Conservation (phyloP, 1,139 yeast species). For the Wickerhamiella infanticola region DNA sequence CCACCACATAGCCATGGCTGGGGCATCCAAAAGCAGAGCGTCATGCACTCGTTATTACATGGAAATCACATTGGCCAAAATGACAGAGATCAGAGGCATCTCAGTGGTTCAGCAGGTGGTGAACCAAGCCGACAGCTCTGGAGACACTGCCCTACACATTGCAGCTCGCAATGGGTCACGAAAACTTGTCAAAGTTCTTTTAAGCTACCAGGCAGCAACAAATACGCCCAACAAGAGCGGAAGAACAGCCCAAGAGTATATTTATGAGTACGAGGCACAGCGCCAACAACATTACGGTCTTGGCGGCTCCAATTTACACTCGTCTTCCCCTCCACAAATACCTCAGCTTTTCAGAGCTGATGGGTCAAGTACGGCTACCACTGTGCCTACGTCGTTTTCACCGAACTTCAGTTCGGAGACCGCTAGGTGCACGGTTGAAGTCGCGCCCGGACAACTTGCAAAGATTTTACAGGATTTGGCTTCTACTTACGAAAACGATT, state of each 20-base stretch:
- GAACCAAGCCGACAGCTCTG: slow-evolving; percentile 66
- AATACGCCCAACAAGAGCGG: slow-evolving; percentile 59
- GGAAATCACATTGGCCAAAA: slow-evolving; percentile 57
- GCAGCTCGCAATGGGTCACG: slow-evolving; percentile 64
- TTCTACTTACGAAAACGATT: slow-evolving; percentile 37
- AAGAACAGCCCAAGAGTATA: slow-evolving; percentile 59
- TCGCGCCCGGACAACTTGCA: slow-evolving; percentile 28
- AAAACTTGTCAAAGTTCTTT: slow-evolving; percentile 55
- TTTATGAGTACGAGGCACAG: slow-evolving; percentile 31
- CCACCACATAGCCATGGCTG: slow-evolving; percentile 67
- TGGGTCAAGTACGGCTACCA: background rate
- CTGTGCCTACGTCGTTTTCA: slow-evolving; percentile 17
- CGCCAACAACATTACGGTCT: slow-evolving; percentile 1
- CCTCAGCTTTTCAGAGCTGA: background rate
- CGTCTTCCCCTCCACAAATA: slow-evolving; percentile 5
- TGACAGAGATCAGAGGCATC: slow-evolving; percentile 43
- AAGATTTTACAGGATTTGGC: slow-evolving; percentile 40
- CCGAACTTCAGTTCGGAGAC: slow-evolving; percentile 26
- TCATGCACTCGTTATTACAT: slow-evolving; percentile 70
- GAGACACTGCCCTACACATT: slow-evolving; percentile 70
- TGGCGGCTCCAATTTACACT: background rate
- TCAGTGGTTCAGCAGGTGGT: slow-evolving; percentile 39
- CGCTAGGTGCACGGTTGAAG: slow-evolving; percentile 35
- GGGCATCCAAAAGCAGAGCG: slow-evolving; percentile 42
- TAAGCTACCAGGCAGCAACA: slow-evolving; percentile 57